Base-by-base conservation (phyloP, 192 early-diverging fungal genomes). In the Phycomyces blakesleeanus region DNA sequence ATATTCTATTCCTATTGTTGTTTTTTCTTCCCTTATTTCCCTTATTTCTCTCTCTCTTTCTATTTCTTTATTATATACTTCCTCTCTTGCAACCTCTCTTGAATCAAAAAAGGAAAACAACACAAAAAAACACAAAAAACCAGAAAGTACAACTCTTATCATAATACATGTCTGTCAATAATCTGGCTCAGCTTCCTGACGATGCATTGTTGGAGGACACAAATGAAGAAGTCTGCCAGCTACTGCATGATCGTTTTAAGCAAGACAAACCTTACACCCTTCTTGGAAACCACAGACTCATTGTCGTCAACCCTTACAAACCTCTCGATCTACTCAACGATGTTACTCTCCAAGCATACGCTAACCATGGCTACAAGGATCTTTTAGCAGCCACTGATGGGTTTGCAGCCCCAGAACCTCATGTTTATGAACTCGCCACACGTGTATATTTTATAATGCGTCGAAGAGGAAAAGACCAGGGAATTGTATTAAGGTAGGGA, bases 381-480 rank as follows among this genome's bases (percentile, higher is more conserved):
- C 52, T 80, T 3, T 12, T 57, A 4, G 29, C 22, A 54, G 39
- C 61, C 26, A 52, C 21, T 61, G 51, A 51, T 76, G 18, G 56
- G 59, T 25, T 61, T 58, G 72, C 24, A 26, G 16, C 56, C 34
- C 61, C 51, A 26, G 70, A 75, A 39, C 89, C 89, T 27, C 86
- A 91, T 51, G 76, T 87, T 16, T 90, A 78, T 61, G 87, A 87
- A 50, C 73, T 90, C 8, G 90, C 87, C 2, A 80, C 83, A n/a
- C 80, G 76, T 29, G 81, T 89, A 0, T 91, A 91, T 62, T 74
- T 85, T 56, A 84, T 88, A 40, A 68, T 91, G 69, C 63, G 88
- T 62, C 69, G 88, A 60, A 72, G 83, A 15, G 82, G 81, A 1
- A 82, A 90, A 67, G 86, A 89, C 64, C 87, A 90, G 59, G 67